A percentile compares a stretch with the other conserved stretches of the same genome.
Conservation (phyloP, 495 filamentous ascomycete genomes). For the Extremus antarcticus region DNA sequence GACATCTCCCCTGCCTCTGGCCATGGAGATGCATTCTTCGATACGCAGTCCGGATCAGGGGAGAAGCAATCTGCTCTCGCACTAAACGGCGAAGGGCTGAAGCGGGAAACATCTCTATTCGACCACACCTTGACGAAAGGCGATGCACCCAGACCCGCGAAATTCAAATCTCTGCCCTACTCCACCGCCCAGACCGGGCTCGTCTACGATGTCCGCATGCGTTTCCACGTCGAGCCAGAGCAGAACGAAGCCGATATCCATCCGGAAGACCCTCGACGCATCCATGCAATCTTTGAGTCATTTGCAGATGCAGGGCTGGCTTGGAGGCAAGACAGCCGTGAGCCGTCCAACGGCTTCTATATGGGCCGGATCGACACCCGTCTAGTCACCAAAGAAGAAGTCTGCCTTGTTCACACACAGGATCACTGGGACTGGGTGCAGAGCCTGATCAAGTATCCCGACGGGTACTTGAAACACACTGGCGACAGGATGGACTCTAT, state of each 20-base stretch:
- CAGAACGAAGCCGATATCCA: slow-evolving; percentile 55
- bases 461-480: slow-evolving; percentile 43
- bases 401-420: slow-evolving; percentile 61
- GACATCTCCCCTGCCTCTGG: background rate
- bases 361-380: slow-evolving; percentile 69
- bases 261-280: slow-evolving; percentile 85
- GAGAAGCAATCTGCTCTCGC: background rate
- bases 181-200: slow-evolving; percentile 43
- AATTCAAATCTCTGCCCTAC: slow-evolving; percentile 24
- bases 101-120: background rate
- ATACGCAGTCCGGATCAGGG: background rate
- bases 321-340: slow-evolving; percentile 17
- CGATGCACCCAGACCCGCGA: slow-evolving; percentile 11
- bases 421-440: slow-evolving; percentile 70
- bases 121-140: background rate
- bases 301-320: slow-evolving; percentile 64
- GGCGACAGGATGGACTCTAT: slow-evolving; percentile 57
- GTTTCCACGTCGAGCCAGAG: slow-evolving; percentile 67
- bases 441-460: slow-evolving; percentile 43
- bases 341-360: slow-evolving; percentile 43
- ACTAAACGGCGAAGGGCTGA: background rate
- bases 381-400: slow-evolving; percentile 62
- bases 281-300: slow-evolving; percentile 77
- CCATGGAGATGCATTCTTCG: background rate
- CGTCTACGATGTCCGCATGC: slow-evolving; percentile 90